Evolutionary conservation across 73 alveolate species (phyloP).

Genomic region (Paraurostyla sp.): DNA sequence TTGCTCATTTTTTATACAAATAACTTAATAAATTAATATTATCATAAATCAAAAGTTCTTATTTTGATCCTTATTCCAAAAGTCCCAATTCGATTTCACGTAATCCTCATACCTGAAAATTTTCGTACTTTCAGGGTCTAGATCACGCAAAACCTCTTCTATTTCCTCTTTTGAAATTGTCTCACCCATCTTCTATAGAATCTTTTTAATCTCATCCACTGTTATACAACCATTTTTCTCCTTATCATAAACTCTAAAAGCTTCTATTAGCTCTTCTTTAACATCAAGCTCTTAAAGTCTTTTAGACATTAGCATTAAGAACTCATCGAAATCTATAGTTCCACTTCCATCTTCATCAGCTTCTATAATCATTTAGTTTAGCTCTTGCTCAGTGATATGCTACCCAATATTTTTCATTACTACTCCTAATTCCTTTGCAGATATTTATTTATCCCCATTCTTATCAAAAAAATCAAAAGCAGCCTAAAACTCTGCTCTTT

Average conservation of each 20-base stretch:
- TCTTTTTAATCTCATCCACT: slow-evolving; percentile 64
- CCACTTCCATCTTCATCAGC: slow-evolving; percentile 76
- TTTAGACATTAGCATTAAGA: slow-evolving; percentile 36
- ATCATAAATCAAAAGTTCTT: slow-evolving; percentile 3
- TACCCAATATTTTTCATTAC: slow-evolving; percentile 63
- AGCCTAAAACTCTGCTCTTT: slow-evolving; percentile 63
- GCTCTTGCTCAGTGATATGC: slow-evolving; percentile 53
- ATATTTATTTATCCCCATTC: slow-evolving; percentile 46
- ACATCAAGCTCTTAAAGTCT: slow-evolving; percentile 60
- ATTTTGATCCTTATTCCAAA: slow-evolving; percentile 23
- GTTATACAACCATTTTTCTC: slow-evolving; percentile 67
- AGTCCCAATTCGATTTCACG: slow-evolving; percentile 45
- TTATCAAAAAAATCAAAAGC: slow-evolving; percentile 64
- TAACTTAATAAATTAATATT: not conserved
- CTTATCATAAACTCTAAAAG: slow-evolving; percentile 72
- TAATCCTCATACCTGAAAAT: slow-evolving; percentile 53
- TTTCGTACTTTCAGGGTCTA: slow-evolving; percentile 47
- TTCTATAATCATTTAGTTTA: slow-evolving; percentile 54
- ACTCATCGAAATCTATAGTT: slow-evolving; percentile 65
- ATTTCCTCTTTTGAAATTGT: slow-evolving; percentile 55
- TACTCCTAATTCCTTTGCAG: slow-evolving; percentile 66
- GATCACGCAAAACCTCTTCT: slow-evolving; percentile 47
- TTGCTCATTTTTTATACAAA: not conserved
- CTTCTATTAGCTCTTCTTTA: slow-evolving; percentile 48
- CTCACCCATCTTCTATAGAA: slow-evolving; percentile 60